These are phyloP conservation scores for Rubia peregrina DNA, from an alignment of 305 asterid genomes.

Conservation along the genomic window DNA sequence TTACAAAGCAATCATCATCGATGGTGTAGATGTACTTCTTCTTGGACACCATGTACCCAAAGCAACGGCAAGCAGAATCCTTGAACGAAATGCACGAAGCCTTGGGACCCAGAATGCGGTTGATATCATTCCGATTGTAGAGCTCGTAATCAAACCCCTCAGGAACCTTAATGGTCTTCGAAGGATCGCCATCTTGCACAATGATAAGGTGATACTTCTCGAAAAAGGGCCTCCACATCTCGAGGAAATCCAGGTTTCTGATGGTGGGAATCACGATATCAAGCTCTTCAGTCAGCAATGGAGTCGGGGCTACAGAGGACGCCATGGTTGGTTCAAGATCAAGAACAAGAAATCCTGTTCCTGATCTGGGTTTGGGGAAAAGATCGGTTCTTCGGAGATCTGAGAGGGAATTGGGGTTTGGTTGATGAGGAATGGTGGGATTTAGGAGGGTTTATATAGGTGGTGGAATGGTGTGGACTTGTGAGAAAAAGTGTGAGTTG, in stretches of 20 bases:
- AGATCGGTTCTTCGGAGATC: conserved; percentile 5
- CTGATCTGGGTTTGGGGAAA: background rate
- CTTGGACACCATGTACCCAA: conserved; percentile 62
- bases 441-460: background rate
- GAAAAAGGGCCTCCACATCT: conserved; percentile 52
- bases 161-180: conserved; percentile 48
- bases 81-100: conserved; percentile 75
- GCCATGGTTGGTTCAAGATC: conserved; percentile 13
- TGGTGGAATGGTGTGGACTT: background rate
- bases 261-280: conserved; percentile 41
- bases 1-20: conserved; percentile 80
- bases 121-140: conserved; percentile 55
- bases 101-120: conserved; percentile 58
- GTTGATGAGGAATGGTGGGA: background rate
- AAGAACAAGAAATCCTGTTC: background rate
- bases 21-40: conserved; percentile 76
- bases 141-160: conserved; percentile 66
- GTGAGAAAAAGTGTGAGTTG: background rate
- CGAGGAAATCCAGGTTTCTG: conserved; percentile 38
- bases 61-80: conserved; percentile 79
- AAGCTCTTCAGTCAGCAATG: conserved; percentile 30
- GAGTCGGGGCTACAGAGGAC: conserved; percentile 20
- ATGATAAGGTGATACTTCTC: conserved; percentile 57
- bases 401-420: background rate
- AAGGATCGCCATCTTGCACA: conserved; percentile 69